Percentiles rank a stretch among this genome's conserved stretches.
Conservation (phyloP, 2,329 filamentous ascomycete species). For the Pyrenochaeta sp. region DNA sequence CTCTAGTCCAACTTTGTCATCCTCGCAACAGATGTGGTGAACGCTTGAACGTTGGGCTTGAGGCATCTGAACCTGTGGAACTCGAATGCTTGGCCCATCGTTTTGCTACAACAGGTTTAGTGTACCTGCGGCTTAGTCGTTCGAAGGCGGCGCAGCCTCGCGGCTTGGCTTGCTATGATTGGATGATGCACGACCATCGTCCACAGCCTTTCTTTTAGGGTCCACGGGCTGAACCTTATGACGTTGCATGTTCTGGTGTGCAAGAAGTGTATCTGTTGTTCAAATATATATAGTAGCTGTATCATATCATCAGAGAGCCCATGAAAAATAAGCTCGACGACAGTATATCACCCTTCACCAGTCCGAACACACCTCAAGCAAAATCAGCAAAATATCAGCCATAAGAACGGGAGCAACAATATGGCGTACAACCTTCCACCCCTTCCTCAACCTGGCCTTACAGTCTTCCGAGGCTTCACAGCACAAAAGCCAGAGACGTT, state of each 20-base stretch:
- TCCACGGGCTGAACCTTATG: not conserved
- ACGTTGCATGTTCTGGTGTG: not conserved
- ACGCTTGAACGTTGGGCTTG: too few species aligned
- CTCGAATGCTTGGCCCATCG: constrained; percentile 1
- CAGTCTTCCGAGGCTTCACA: constrained; percentile 23
- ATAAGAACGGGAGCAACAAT: not conserved
- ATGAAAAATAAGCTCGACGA: not conserved
- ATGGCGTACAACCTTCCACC: constrained; percentile 16
- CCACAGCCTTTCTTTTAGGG: not conserved
- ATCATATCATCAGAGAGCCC: not conserved
- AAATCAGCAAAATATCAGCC: not conserved
- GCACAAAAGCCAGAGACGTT: constrained; percentile 21
- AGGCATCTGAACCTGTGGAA: too few species aligned
- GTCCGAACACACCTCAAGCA: too few species aligned
- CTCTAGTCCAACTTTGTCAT: too few species aligned
- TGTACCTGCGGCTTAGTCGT: not conserved
- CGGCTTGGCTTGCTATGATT: not conserved
- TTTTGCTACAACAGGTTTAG: constrained; percentile 1
- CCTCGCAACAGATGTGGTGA: too few species aligned
- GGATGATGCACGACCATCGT: not conserved
- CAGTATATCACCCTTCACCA: not conserved
- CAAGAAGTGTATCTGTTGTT: not conserved
- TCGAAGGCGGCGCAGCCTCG: not conserved
- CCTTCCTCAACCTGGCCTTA: constrained; percentile 23
- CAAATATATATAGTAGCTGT: not conserved